phyloP scores from a whole-genome alignment of 2,329 filamentous ascomycete species.

The Byssothecium circinans region DNA sequence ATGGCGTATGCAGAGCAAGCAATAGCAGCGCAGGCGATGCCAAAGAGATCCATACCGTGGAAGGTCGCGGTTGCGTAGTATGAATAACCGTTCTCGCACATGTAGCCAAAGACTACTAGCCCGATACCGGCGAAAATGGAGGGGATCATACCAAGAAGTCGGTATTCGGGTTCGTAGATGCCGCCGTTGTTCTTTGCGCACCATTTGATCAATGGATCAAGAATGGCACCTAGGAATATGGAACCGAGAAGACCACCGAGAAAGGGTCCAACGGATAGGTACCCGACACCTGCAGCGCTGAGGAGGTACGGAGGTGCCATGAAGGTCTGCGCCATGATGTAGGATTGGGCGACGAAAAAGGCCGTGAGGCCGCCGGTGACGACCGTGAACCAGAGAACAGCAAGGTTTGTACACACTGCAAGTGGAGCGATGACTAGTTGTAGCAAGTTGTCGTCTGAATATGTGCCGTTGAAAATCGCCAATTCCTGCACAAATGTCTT shows the following conservation, averaged over 20 bases:
- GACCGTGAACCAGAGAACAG: slow-evolving; percentile 52
- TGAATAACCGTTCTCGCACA: slow-evolving; percentile 26
- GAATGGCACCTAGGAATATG: slow-evolving; percentile 35
- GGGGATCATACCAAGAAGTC: slow-evolving; percentile 45
- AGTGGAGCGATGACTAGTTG: slow-evolving; percentile 49
- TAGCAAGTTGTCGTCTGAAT: slow-evolving; percentile 43
- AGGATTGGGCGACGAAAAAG: slow-evolving; percentile 49
- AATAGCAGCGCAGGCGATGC: slow-evolving; percentile 37
- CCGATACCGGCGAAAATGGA: slow-evolving; percentile 40
- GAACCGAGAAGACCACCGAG: slow-evolving; percentile 44
- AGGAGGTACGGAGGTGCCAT: slow-evolving; percentile 52
- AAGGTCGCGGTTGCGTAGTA: slow-evolving; percentile 39
- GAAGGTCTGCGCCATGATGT: slow-evolving; percentile 53
- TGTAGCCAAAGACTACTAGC: slow-evolving; percentile 45
- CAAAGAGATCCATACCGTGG: slow-evolving; percentile 39
- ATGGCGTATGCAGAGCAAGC: slow-evolving; percentile 42
- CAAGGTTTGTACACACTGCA: slow-evolving; percentile 55
- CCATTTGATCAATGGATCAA: slow-evolving; percentile 45
- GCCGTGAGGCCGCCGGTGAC: slow-evolving; percentile 48
- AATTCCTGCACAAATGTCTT: slow-evolving; percentile 43
- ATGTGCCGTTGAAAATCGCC: slow-evolving; percentile 44
- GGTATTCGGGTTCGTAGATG: slow-evolving; percentile 59
- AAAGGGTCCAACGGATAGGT: slow-evolving; percentile 47
- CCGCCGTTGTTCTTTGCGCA: slow-evolving; percentile 54
- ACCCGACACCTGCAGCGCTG: slow-evolving; percentile 47